Conservation (phyloP, 1,139 yeast genomes). For the Pichia sp. region DNA sequence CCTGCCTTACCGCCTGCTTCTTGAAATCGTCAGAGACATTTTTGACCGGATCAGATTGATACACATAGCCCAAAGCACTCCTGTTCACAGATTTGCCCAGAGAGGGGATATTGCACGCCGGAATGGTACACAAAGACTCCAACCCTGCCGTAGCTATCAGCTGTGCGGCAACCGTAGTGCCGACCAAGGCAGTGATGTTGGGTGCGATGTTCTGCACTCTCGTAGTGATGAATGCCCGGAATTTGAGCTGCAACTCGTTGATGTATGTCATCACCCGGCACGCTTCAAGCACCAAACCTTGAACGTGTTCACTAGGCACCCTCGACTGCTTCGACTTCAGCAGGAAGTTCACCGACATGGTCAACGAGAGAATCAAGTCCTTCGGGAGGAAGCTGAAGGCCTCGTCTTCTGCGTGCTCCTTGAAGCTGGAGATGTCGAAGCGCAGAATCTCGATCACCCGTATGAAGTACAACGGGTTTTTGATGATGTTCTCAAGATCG, state of each 20-base stretch:
- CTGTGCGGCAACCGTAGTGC: conserved; percentile 71
- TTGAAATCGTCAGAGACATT: conserved; percentile 53
- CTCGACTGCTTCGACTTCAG: conserved; percentile 10
- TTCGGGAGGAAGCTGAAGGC: conserved; percentile 45
- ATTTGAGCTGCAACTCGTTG: conserved; percentile 18
- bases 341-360: conserved; percentile 63
- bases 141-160: conserved; percentile 73
- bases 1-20: conserved; percentile 69
- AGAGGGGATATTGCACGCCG: conserved; percentile 80
- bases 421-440: conserved; percentile 32
- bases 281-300: conserved; percentile 29
- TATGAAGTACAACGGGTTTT: conserved; percentile 64
- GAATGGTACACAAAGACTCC: conserved; percentile 61
- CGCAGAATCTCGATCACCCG: conserved; percentile 49
- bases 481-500: conserved; percentile 61
- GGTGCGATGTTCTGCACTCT: conserved; percentile 69
- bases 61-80: conserved; percentile 60
- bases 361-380: conserved; percentile 67
- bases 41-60: conserved; percentile 49
- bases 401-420: conserved; percentile 29
- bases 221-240: conserved; percentile 54
- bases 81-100: conserved; percentile 51
- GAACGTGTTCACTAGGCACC: conserved; percentile 10
- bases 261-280: conserved; percentile 29
- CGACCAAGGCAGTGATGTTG: conserved; percentile 68